Evolutionary conservation across 192 early-diverging fungal genomes (phyloP), one percentile per base, ranked within the genome.

Genomic region (Tieghemiomyces parasiticus): DNA sequence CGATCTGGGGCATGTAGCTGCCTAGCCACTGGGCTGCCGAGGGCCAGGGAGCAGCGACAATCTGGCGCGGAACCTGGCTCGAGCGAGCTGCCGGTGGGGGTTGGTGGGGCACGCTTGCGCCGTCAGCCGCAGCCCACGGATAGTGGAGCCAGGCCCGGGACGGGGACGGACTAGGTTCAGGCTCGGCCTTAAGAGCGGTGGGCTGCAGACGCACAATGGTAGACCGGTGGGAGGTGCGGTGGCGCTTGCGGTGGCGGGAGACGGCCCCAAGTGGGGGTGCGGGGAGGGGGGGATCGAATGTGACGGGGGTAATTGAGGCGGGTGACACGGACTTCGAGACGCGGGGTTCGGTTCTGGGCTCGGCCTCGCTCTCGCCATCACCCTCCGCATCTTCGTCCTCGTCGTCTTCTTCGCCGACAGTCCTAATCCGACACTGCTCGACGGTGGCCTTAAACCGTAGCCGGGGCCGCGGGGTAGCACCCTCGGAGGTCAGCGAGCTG

Each of bases 361-460:
- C 61, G 24, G 56, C 62, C 44, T 70, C 64, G 10, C 61, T 63
- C 33, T 60, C 61, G 26, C 48, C 38, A 31, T 60, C 54, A 20
- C 62, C 66, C 46, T 76, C 74, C 52, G 62, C 56, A 56, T 73
- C 74, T n/a, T n/a, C n/a, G 46, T 68, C 67, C 62, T 72, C 50
- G 26, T 65, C 69, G 67, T 76, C 74, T 16, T 52, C 26, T 24
- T 52, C 50, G 2, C 70, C 74, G 68, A 76, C 73, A n/a, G n/a
- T n/a, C n/a, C n/a, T n/a, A n/a, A n/a, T n/a, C n/a, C n/a, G n/a
- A 47, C 74, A 76, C 48, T 76, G 74, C 69, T 76, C 74, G 22
- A 76, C 74, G 20, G 58, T 59, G 60, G 72, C 59, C 58, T 76
- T 76, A 63, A 76, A 76, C 38, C 74, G 66, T 55, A 76, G 46